phyloP scores from a whole-genome alignment of 768 basidiomycete genomes.

The Amyloporia xantha region DNA sequence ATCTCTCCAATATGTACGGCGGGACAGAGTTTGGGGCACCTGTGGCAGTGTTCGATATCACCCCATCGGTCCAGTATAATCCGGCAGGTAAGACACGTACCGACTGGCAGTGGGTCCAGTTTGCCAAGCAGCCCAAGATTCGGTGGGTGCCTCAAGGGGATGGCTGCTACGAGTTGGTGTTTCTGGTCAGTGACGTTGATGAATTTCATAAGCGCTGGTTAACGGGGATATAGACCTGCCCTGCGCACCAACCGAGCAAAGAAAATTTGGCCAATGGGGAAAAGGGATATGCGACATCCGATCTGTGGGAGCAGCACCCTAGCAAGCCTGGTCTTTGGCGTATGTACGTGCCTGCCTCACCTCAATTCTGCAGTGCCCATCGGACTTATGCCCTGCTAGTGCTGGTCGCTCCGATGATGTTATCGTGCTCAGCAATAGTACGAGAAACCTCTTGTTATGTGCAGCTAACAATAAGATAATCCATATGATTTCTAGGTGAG shows the following conservation, averaged over 20 bases:
- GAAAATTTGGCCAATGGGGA: conserved; percentile 6
- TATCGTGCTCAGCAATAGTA: conserved; percentile 25
- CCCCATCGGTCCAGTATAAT: not conserved
- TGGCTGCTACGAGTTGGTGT: conserved; percentile 2
- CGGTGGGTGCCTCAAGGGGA: conserved; percentile 7
- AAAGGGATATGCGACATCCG: conserved; percentile 17
- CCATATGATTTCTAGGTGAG: no score
- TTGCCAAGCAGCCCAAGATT: not conserved
- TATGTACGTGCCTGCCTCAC: conserved; percentile 22
- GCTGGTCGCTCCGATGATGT: conserved; percentile 36
- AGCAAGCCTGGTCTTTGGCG: conserved; percentile 16
- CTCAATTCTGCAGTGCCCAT: no score
- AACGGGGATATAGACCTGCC: not conserved
- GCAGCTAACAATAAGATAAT: no score
- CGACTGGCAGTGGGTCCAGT: conserved; percentile 11
- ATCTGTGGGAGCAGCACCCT: conserved; percentile 16
- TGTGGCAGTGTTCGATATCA: not conserved
- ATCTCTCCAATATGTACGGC: conserved; percentile 10
- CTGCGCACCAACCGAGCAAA: not conserved
- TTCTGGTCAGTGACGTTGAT: conserved; percentile 1
- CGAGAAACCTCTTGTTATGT: not conserved
- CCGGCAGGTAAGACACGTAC: not conserved
- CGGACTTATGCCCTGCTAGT: no score
- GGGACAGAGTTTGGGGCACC: conserved; percentile 11
- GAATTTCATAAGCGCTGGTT: no score